These are phyloP conservation scores for Globisporangium cederbergense DNA, from an alignment of 352 stramenopile genomes.

Conservation along the genomic window DNA sequence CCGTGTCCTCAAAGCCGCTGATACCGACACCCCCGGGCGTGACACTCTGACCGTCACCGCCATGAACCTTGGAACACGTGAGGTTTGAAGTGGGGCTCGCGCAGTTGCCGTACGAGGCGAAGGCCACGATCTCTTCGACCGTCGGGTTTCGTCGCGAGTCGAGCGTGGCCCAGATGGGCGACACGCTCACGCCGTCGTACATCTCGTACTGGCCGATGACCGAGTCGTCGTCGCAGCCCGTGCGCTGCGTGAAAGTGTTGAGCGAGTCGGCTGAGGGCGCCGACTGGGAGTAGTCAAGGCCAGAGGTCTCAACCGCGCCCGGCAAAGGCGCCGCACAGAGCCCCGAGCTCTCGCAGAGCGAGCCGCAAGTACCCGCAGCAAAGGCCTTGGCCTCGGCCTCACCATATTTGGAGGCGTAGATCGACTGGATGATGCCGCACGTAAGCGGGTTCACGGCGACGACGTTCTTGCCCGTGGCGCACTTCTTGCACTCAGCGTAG, in stretches of 20 bases:
- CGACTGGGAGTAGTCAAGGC: constrained; percentile 47
- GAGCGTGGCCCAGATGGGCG: constrained; percentile 17
- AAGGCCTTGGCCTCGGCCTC: constrained; percentile 36
- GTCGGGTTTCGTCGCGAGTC: constrained; percentile 21
- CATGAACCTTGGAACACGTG: constrained; percentile 15
- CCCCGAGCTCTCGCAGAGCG: constrained; percentile 38
- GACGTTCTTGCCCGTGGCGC: constrained; percentile 31
- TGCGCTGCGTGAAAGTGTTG: constrained; percentile 48
- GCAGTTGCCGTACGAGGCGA: constrained; percentile 20
- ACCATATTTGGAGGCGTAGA: constrained; percentile 42
- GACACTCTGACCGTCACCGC: constrained; percentile 13
- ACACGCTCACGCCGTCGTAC: constrained; percentile 40
- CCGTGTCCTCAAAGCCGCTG: constrained; percentile 11
- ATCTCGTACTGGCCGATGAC: constrained; percentile 62
- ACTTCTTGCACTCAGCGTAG: constrained; percentile 33
- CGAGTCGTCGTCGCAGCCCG: constrained; percentile 58
- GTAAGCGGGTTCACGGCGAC: constrained; percentile 40
- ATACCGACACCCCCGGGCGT: constrained; percentile 14
- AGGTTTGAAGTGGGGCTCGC: constrained; percentile 17
- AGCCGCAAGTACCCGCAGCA: constrained; percentile 28
- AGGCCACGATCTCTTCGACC: constrained; percentile 17
- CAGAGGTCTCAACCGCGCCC: constrained; percentile 50
- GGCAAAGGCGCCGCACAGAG: constrained; percentile 61
- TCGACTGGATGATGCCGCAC: constrained; percentile 34
- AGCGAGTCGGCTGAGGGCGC: constrained; percentile 35